Percentiles rank a stretch among this genome's conserved stretches.
Evolutionary conservation across 148 eudicot genomes (phyloP).

Genomic region (Fagopyrum tataricum): DNA sequence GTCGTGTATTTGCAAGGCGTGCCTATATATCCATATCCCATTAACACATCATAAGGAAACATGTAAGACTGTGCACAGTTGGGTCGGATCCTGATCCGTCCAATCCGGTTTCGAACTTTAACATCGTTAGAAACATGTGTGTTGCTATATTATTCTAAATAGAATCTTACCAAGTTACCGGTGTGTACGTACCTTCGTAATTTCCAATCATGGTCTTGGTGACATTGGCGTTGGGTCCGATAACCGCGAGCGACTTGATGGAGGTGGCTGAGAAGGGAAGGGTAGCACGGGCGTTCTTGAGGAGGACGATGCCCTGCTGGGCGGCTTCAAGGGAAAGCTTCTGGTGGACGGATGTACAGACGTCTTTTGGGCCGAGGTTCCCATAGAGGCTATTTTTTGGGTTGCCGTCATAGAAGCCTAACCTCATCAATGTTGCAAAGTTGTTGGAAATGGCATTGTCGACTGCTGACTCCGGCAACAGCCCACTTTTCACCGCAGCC

Average conservation of each 20-base stretch:
- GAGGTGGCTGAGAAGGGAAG: conserved; percentile 47
- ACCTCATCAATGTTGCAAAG: conserved; percentile 64
- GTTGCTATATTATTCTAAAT: too few relatives aligned
- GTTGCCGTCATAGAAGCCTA: conserved; percentile 72
- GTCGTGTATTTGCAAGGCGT: conserved; percentile 60
- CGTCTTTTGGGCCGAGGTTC: conserved; percentile 56
- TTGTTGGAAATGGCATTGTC: conserved; percentile 55
- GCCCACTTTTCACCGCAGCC: conserved; percentile 49
- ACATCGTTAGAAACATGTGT: too few relatives aligned
- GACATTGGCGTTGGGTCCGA: conserved; percentile 82
- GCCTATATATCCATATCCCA: conserved; percentile 42
- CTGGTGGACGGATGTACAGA: conserved; percentile 50
- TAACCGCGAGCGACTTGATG: conserved; percentile 63
- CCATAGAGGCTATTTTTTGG: conserved; percentile 53
- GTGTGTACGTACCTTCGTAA: conserved; percentile 52
- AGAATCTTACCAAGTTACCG: too few relatives aligned
- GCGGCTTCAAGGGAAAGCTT: conserved; percentile 75
- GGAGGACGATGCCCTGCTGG: conserved; percentile 75
- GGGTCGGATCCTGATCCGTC: too few relatives aligned
- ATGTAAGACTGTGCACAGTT: too few relatives aligned
- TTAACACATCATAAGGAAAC: too few relatives aligned
- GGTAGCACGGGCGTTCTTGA: conserved; percentile 43
- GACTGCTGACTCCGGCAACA: conserved; percentile 44
- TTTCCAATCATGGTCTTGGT: conserved; percentile 71
- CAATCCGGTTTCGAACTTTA: too few relatives aligned